Conservation (phyloP, 2,329 filamentous ascomycete genomes). For the Cryoendolithus antarcticus region DNA sequence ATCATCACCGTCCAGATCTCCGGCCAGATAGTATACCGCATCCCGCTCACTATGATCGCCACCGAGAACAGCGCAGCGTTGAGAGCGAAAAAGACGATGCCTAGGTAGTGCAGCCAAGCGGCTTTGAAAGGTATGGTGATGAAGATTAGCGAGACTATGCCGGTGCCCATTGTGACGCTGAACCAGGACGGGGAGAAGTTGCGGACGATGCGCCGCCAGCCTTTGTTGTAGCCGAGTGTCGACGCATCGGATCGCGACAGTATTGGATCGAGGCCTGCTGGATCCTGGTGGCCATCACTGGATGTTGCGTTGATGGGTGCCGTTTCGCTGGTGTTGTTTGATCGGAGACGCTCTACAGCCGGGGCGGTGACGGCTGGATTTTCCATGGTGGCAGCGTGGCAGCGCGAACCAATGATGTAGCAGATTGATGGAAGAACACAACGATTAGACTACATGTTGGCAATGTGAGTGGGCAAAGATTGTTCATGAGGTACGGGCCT, state of each 20-base stretch:
- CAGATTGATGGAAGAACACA: too few species aligned
- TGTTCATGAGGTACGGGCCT: too few species aligned
- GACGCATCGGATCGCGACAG: too few species aligned
- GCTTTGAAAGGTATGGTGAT: conserved; percentile 50
- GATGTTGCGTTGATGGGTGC: not conserved
- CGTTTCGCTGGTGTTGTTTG: not conserved
- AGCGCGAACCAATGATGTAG: too few species aligned
- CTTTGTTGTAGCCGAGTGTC: conserved; percentile 5
- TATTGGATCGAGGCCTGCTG: too few species aligned
- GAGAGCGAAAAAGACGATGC: conserved; percentile 48
- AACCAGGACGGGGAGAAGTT: conserved; percentile 22
- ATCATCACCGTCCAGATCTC: conserved; percentile 57
- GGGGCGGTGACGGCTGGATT: not conserved
- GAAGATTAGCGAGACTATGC: conserved; percentile 52
- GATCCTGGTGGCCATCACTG: not conserved
- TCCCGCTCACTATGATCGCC: conserved; percentile 41
- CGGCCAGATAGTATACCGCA: conserved; percentile 54
- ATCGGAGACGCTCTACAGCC: not conserved
- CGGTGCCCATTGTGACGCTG: conserved; percentile 47
- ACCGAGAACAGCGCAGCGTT: conserved; percentile 46
- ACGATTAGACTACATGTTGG: too few species aligned
- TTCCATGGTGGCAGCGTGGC: too few species aligned
- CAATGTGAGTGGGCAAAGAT: too few species aligned
- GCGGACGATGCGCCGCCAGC: conserved; percentile 18
- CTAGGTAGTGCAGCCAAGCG: conserved; percentile 46